Evolutionary conservation across 1,139 yeast genomes (phyloP).

Genomic region (Yarrowia galli): DNA sequence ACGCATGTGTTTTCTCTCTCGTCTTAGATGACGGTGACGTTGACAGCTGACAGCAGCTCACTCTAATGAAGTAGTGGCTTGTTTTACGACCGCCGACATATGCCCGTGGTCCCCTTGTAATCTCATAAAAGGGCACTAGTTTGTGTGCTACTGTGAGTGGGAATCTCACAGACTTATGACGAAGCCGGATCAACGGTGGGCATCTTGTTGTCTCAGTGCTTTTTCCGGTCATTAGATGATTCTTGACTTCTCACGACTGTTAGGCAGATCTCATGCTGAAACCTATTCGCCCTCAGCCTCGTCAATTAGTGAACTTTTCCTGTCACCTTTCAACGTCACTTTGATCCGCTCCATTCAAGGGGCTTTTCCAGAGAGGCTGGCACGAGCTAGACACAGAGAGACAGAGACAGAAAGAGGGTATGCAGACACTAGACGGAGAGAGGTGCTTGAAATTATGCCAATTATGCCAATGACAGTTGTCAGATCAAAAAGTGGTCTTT

Average conservation of each 20-base stretch:
- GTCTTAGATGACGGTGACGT: neutral
- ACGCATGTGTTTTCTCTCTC: constrained; percentile 14
- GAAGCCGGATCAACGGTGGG: neutral
- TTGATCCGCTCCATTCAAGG: neutral
- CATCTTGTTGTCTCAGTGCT: neutral
- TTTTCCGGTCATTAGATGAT: too few relatives aligned
- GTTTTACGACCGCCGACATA: neutral
- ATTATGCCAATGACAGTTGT: too few relatives aligned
- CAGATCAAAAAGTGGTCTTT: too few relatives aligned
- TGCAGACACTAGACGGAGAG: too few relatives aligned
- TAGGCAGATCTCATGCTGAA: neutral
- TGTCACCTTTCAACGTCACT: neutral
- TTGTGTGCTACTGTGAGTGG: too few relatives aligned
- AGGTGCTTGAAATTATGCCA: too few relatives aligned
- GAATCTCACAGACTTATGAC: too few relatives aligned
- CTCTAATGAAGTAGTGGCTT: neutral
- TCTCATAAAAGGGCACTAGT: neutral
- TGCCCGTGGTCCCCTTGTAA: too few relatives aligned
- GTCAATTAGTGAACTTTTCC: neutral
- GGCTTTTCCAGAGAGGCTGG: too few relatives aligned
- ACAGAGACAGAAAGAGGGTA: too few relatives aligned
- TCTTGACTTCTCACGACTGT: too few relatives aligned
- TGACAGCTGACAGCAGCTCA: neutral
- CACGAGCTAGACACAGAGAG: too few relatives aligned
- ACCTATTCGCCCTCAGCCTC: constrained; percentile 1